Evolutionary conservation across 169 alveolate species (phyloP), one percentile per base, ranked within the genome.

Genomic region (Eimeria praecox): DNA sequence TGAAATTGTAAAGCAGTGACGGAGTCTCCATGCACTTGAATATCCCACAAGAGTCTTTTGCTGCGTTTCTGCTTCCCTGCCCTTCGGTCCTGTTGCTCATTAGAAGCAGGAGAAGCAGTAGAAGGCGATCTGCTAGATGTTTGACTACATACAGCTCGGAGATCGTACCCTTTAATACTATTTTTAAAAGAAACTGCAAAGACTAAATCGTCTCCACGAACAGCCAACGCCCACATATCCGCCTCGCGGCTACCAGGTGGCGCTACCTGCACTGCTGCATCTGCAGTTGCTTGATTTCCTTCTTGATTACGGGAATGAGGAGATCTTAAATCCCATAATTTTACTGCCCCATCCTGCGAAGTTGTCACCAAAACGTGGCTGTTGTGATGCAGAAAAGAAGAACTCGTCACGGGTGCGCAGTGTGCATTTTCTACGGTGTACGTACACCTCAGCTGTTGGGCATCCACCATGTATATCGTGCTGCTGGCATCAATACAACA

Each of bases 211-310:
- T 83, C 91, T 3, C 75, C 75, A 16, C 75, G 69, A 5, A 83
- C 91, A 30, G 91, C 91, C 35, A 83, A 75, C 2, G 75, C 91
- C 91, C 91, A 83, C 73, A 83, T 27, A 22, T 83, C 91, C 44
- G 91, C 91, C n/a, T 44, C 91, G 22, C 91, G 42, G 75, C 91
- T 83, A 40, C 91, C 91, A 40, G 75, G 66, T 1, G 91, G 91
- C 24, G 91, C 75, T 52, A 83, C n/a, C 73, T 83, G 91, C 75
- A 83, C 71, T 5, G 91, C 30, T n/a, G 91, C 91, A 30, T 46
- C 73, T 10, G 91, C 91, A 18, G 69, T n/a, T 22, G 30, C 69
- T 59, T 9, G 8, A 18, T 22, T n/a, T 59, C 30, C 20, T 52
- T 52, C 62, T 52, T 59, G 5, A n/a, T 20, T 46, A 75, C 91